phyloP scores from a whole-genome alignment of 164 flowering plant species.

The Litsea cubeba region DNA sequence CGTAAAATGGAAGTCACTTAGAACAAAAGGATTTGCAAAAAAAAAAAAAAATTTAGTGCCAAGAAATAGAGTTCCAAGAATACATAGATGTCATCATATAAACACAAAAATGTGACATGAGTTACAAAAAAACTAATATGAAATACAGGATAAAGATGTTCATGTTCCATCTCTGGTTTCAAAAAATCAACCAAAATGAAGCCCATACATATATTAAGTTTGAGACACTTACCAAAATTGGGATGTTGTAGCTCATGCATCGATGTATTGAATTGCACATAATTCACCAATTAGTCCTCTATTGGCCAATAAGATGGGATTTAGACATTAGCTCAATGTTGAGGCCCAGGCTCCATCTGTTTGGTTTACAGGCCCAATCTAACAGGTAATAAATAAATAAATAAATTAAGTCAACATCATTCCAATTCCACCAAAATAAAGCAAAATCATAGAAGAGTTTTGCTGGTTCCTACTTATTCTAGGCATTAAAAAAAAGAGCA shows the following conservation, averaged over 20 bases:
- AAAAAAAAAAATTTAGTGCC: no score
- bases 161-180: background rate
- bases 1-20: no score
- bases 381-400: background rate
- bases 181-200: background rate
- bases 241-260: background rate
- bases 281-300: background rate
- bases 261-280: background rate
- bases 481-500: background rate
- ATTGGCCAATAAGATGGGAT: background rate
- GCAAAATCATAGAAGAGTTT: background rate
- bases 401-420: background rate
- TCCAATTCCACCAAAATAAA: background rate
- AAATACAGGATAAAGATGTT: background rate
- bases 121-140: conserved; percentile 1
- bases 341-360: background rate
- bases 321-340: background rate
- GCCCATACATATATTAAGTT: background rate
- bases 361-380: background rate
- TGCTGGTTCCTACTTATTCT: background rate
- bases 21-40: no score
- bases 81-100: no score
- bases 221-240: background rate
- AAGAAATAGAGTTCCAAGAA: no score
- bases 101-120: background rate